These are phyloP conservation scores for Tolypocladium inflatum DNA, from an alignment of 2,329 filamentous ascomycete species.

Conservation along the genomic window DNA sequence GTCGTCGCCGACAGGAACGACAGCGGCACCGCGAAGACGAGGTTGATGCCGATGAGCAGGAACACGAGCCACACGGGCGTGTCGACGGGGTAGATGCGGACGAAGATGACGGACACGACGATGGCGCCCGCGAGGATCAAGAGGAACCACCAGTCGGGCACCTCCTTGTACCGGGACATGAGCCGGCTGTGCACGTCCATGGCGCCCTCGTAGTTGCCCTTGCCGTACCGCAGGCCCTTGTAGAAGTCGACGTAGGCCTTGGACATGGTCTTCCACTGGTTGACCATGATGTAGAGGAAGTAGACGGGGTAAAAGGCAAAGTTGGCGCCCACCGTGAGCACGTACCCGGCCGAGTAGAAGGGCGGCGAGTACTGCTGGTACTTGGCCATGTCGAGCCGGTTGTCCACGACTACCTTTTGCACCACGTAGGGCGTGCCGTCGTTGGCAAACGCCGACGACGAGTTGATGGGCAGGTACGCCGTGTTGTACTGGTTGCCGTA, in stretches of 20 bases:
- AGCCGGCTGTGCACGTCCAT: slow-evolving; percentile 30
- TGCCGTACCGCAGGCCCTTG: slow-evolving; percentile 26
- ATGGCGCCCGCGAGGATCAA: slow-evolving; percentile 22
- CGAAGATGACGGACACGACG: slow-evolving; percentile 19
- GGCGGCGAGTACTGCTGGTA: slow-evolving; percentile 34
- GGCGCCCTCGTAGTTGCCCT: slow-evolving; percentile 28
- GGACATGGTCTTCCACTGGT: slow-evolving; percentile 17
- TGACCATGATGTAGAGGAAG: slow-evolving; percentile 31
- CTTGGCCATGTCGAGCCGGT: slow-evolving; percentile 24
- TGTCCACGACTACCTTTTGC: slow-evolving; percentile 25
- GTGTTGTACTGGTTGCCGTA: slow-evolving; percentile 33
- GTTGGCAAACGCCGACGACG: slow-evolving; percentile 30
- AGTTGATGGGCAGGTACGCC: slow-evolving; percentile 37
- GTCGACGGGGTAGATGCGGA: slow-evolving; percentile 16
- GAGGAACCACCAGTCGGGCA: slow-evolving; percentile 38
- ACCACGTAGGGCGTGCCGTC: slow-evolving; percentile 24
- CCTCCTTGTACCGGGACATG: slow-evolving; percentile 32
- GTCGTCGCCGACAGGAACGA: slow-evolving; percentile 35
- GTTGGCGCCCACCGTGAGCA: slow-evolving; percentile 30
- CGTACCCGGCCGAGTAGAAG: slow-evolving; percentile 32
- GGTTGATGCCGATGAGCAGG: slow-evolving; percentile 26
- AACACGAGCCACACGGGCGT: slow-evolving; percentile 30
- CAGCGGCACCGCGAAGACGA: slow-evolving; percentile 32
- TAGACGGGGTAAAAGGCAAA: slow-evolving; percentile 35
- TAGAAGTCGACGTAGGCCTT: slow-evolving; percentile 29